These are phyloP conservation scores for Sphagnum magellanicum DNA, from an alignment of 228 moss, liverwort and hornwort species.

Conservation along the genomic window DNA sequence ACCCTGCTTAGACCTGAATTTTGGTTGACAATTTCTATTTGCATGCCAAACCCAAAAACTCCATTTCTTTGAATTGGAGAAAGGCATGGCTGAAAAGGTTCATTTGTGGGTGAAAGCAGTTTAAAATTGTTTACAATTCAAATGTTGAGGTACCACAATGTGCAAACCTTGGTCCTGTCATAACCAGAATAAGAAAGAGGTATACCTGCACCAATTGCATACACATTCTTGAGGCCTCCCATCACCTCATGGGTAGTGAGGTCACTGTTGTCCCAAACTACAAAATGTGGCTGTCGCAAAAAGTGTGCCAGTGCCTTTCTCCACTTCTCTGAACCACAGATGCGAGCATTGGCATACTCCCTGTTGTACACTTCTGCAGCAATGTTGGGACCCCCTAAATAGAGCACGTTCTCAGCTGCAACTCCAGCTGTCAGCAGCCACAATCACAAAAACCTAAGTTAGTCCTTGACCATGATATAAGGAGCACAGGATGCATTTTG, in stretches of 20 bases:
- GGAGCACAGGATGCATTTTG: too few species aligned
- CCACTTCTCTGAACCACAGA: slow-evolving; percentile 60
- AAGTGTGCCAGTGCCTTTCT: slow-evolving; percentile 49
- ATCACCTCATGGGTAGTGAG: slow-evolving; percentile 62
- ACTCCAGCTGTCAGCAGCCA: slow-evolving; percentile 31
- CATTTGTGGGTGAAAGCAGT: too few species aligned
- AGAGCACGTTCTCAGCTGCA: slow-evolving; percentile 38
- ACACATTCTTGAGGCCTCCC: slow-evolving; percentile 65
- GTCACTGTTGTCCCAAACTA: slow-evolving; percentile 67
- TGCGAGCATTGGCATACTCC: slow-evolving; percentile 60
- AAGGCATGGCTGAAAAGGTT: too few species aligned
- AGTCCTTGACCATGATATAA: too few species aligned
- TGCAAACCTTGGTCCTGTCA: neutral
- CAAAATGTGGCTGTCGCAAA: slow-evolving; percentile 59
- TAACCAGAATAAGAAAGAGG: neutral
- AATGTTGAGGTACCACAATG: too few species aligned
- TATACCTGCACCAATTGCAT: slow-evolving; percentile 61
- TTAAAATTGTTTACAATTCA: too few species aligned
- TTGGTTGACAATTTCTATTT: neutral
- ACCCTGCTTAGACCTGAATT: neutral
- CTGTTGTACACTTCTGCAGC: slow-evolving; percentile 61
- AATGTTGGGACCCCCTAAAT: slow-evolving; percentile 59
- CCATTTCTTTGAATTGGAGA: too few species aligned
- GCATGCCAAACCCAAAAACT: too few species aligned
- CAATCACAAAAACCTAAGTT: neutral